Evolutionary conservation across 306 rosid species (phyloP).

Genomic region (Canavalia gladiata): DNA sequence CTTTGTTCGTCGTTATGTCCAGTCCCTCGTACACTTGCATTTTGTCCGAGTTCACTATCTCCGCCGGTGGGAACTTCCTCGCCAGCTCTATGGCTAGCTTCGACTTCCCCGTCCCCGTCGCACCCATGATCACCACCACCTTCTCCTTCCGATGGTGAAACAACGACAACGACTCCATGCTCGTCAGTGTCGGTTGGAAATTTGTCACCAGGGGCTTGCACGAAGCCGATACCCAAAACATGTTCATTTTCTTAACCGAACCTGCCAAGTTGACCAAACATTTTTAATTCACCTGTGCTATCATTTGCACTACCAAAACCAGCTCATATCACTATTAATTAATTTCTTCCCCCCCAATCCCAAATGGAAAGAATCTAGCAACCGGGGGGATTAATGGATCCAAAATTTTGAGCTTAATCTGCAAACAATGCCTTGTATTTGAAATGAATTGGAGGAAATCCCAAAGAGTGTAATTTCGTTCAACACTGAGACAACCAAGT

Average conservation of each 20-base stretch:
- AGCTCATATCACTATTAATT: constrained; percentile 48
- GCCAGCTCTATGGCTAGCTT: constrained; percentile 77
- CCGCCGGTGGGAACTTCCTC: constrained; percentile 55
- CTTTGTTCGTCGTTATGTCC: constrained; percentile 74
- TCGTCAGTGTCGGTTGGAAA: constrained; percentile 53
- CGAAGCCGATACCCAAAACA: constrained; percentile 30
- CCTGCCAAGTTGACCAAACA: constrained; percentile 58
- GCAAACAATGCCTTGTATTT: constrained; percentile 1
- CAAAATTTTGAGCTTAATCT: not conserved
- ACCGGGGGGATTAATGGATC: not conserved
- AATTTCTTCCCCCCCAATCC: constrained; percentile 13
- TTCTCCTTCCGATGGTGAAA: constrained; percentile 67
- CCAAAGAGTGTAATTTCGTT: not conserved
- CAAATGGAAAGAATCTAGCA: constrained; percentile 46
- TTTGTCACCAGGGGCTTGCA: constrained; percentile 60
- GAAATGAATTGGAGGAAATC: not conserved
- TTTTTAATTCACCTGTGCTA: constrained; percentile 3
- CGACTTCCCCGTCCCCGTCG: constrained; percentile 87
- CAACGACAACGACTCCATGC: constrained; percentile 48
- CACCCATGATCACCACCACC: constrained; percentile 75
- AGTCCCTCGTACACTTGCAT: constrained; percentile 80
- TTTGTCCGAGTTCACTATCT: constrained; percentile 82
- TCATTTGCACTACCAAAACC: constrained; percentile 38
- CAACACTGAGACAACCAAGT: not conserved
- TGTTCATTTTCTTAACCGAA: constrained; percentile 37